These are phyloP conservation scores for Cruciata laevipes DNA, from an alignment of 257 asterid genomes.

Conservation along the genomic window DNA sequence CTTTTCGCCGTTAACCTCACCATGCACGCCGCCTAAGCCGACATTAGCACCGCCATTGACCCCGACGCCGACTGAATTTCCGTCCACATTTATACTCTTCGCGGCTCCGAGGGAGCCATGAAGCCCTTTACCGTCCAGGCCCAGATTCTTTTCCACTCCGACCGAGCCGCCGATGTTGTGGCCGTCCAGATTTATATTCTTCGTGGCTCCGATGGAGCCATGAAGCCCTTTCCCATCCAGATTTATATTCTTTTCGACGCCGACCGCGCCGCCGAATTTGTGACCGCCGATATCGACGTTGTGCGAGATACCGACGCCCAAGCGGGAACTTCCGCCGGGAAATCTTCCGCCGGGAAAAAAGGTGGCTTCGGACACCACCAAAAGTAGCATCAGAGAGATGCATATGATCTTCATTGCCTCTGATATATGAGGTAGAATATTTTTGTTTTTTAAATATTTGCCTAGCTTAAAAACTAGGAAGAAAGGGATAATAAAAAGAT, in stretches of 20 bases:
- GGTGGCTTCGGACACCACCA: not conserved
- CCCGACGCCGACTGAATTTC: not conserved
- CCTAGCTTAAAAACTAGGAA: not conserved
- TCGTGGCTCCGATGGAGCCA: not conserved
- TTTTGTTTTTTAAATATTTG: too few relatives aligned
- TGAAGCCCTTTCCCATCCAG: not conserved
- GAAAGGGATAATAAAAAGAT: too few relatives aligned
- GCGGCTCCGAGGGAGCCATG: too few relatives aligned
- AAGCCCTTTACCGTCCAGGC: too few relatives aligned
- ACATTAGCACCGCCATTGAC: too few relatives aligned
- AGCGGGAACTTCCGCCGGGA: not conserved
- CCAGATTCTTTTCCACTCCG: too few relatives aligned
- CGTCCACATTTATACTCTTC: not conserved
- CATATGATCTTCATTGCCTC: not conserved
- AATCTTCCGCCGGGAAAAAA: not conserved
- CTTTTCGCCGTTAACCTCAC: not conserved
- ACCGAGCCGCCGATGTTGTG: too few relatives aligned
- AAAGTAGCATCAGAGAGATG: not conserved
- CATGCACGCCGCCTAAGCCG: not conserved
- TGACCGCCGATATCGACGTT: not conserved
- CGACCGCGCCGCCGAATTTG: not conserved
- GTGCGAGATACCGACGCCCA: not conserved
- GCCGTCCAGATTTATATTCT: not conserved
- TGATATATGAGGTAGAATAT: too few relatives aligned
- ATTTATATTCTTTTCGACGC: not conserved